phyloP scores from a whole-genome alignment of 2,329 filamentous ascomycete genomes.

The Cyanodermella asteris region DNA sequence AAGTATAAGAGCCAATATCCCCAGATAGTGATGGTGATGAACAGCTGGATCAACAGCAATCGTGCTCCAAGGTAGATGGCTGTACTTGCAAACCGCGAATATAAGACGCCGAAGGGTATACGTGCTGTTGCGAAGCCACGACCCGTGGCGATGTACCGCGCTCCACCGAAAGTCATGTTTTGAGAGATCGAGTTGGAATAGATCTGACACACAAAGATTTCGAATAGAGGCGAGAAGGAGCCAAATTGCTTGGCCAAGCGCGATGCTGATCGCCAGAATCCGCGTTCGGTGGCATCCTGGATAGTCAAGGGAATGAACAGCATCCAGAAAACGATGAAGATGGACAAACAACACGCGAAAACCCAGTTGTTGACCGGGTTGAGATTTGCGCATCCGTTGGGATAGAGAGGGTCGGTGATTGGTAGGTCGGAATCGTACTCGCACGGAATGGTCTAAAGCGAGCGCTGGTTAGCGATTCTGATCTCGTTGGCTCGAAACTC shows the following conservation, averaged over 20 bases:
- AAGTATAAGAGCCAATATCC: slow-evolving; percentile 78
- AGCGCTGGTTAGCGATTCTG: too few species aligned
- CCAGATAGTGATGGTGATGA: slow-evolving; percentile 83
- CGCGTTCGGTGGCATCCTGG: slow-evolving; percentile 88
- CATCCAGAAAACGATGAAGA: slow-evolving; percentile 98
- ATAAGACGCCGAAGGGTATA: slow-evolving; percentile 91
- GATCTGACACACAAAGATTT: slow-evolving; percentile 97
- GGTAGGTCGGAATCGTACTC: slow-evolving; percentile 68
- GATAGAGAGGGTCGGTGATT: slow-evolving; percentile 72
- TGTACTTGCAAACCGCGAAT: slow-evolving; percentile 87
- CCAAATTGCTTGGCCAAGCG: slow-evolving; percentile 91
- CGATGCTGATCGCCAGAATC: slow-evolving; percentile 71
- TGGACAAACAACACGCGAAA: slow-evolving; percentile 70
- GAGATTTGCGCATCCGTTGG: slow-evolving; percentile 77
- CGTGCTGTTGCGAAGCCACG: slow-evolving; percentile 97
- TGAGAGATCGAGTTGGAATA: slow-evolving; percentile 92
- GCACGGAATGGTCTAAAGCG: slow-evolving; percentile 70
- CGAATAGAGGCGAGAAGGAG: slow-evolving; percentile 86
- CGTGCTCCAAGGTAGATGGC: slow-evolving; percentile 91
- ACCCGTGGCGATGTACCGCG: slow-evolving; percentile 93
- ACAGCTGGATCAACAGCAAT: slow-evolving; percentile 81
- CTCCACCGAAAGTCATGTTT: slow-evolving; percentile 88
- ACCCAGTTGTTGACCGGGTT: slow-evolving; percentile 81
- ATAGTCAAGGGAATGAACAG: slow-evolving; percentile 85
- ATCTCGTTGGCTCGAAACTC: too few species aligned